phyloP scores from a whole-genome alignment of 108 stramenopile species.

The Epipyxis sp. region DNA sequence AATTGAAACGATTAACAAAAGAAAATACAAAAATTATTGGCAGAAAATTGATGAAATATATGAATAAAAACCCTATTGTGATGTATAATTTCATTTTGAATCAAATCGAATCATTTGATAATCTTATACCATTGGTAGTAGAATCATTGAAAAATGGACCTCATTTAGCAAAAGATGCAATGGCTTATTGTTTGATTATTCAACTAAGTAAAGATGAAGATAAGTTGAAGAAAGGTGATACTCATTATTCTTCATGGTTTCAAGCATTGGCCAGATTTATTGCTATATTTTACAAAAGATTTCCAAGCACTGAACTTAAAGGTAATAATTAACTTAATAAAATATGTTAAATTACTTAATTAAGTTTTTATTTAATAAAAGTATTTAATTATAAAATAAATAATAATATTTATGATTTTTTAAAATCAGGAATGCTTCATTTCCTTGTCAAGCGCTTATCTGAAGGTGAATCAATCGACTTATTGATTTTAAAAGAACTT shows the following conservation, averaged over 20 bases:
- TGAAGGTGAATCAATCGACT: not conserved
- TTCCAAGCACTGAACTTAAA: not conserved
- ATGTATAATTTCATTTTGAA: constrained; percentile 72
- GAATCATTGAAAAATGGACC: constrained; percentile 74
- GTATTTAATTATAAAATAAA: too few relatives aligned
- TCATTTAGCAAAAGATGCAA: constrained; percentile 75
- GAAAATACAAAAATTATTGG: constrained; percentile 64
- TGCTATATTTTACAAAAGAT: constrained; percentile 7
- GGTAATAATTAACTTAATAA: too few relatives aligned
- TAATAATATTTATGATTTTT: too few relatives aligned
- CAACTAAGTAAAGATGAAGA: constrained; percentile 48
- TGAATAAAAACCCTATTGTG: constrained; percentile 80
- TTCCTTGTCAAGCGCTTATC: too few relatives aligned
- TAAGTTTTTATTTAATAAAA: too few relatives aligned
- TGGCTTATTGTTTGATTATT: constrained; percentile 70
- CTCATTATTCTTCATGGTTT: not conserved
- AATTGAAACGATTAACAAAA: constrained; percentile 78
- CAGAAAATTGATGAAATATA: constrained; percentile 66
- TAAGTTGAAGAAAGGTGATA: not conserved
- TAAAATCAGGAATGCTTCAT: too few relatives aligned
- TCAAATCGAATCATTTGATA: constrained; percentile 91
- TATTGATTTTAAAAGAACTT: constrained; percentile 10
- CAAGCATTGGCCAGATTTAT: not conserved
- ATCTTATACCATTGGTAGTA: constrained; percentile 83
- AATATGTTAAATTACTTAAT: too few relatives aligned